These are phyloP conservation scores for Fusarium guadeloupense DNA, from an alignment of 2,329 filamentous ascomycete species.

Conservation along the genomic window DNA sequence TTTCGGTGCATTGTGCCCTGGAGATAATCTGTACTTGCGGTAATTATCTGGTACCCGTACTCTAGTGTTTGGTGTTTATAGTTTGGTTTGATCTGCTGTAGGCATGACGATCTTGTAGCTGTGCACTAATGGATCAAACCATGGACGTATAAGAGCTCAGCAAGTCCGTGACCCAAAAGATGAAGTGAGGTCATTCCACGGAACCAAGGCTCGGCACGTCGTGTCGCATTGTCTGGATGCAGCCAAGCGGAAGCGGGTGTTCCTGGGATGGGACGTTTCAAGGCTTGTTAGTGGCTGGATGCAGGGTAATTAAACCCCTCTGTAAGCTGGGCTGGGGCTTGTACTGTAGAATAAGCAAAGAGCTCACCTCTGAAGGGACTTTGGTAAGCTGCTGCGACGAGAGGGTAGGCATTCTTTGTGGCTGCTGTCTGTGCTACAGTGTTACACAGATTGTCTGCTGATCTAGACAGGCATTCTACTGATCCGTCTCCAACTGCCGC, in stretches of 20 bases:
- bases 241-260: conserved; percentile 2
- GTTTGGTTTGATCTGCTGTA: neutral
- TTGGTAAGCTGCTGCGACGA: neutral
- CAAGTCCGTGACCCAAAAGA: neutral
- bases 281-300: conserved; percentile 22
- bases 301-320: conserved; percentile 1
- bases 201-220: neutral
- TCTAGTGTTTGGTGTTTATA: conserved; percentile 6
- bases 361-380: conserved; percentile 3
- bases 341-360: neutral
- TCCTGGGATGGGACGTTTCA: conserved; percentile 20
- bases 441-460: neutral
- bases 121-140: too few relatives aligned
- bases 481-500: neutral
- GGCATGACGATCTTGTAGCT: neutral
- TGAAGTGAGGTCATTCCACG: conserved; percentile 20
- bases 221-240: neutral
- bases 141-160: neutral
- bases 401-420: neutral
- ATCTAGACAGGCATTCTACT: too few relatives aligned
- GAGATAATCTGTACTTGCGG: neutral
- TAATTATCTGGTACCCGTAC: neutral
- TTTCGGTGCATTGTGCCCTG: conserved; percentile 5
- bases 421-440: neutral
- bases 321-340: neutral